Percentiles rank a stretch among this genome's conserved stretches.
Evolutionary conservation across 352 stramenopile genomes (phyloP).

Genomic region (Phytopythium montanum): DNA sequence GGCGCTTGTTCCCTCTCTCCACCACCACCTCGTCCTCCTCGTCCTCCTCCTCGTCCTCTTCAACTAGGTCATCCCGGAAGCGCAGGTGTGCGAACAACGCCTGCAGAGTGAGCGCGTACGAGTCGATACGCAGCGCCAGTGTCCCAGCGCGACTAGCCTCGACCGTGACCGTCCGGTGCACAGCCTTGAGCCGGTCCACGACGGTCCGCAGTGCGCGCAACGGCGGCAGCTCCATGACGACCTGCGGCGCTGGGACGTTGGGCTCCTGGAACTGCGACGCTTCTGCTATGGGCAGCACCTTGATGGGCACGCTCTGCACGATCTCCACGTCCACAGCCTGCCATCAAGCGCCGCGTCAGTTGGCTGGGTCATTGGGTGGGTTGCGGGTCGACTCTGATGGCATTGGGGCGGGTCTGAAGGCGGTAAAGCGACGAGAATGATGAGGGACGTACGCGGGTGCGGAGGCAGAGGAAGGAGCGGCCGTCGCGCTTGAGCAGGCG

Average conservation of each 20-base stretch:
- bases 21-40: conserved; percentile 12
- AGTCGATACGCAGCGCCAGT: conserved; percentile 70
- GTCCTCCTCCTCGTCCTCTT: conserved; percentile 34
- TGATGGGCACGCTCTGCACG: conserved; percentile 80
- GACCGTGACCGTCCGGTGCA: conserved; percentile 75
- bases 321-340: conserved; percentile 84
- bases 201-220: conserved; percentile 59
- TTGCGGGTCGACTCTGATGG: too few species aligned
- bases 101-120: conserved; percentile 62
- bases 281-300: conserved; percentile 70
- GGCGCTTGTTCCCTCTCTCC: not conserved
- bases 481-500: conserved; percentile 78
- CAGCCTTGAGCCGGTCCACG: conserved; percentile 65
- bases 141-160: conserved; percentile 69
- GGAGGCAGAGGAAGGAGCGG: conserved; percentile 67
- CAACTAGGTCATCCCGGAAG: conserved; percentile 71
- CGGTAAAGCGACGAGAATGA: too few species aligned
- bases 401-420: too few species aligned
- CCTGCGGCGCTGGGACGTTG: conserved; percentile 69
- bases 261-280: conserved; percentile 74
- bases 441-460: conserved; percentile 33
- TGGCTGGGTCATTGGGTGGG: too few species aligned
- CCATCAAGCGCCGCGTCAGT: not conserved
- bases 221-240: conserved; percentile 81
- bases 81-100: conserved; percentile 73